Evolutionary conservation across 2,329 filamentous ascomycete genomes (phyloP).

Genomic region (Fusarium sarcochroum): DNA sequence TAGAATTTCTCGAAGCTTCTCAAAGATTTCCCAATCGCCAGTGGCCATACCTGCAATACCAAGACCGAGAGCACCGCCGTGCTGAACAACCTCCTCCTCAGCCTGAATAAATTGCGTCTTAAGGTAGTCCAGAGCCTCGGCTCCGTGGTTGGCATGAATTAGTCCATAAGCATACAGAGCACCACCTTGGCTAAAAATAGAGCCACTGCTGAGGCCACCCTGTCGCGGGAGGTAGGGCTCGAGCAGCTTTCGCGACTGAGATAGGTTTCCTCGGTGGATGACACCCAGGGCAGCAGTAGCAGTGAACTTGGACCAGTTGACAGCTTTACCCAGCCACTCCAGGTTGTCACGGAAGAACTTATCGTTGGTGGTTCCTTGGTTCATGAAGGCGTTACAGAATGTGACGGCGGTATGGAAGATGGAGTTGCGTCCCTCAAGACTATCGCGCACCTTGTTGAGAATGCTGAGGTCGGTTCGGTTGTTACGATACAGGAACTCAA

Average conservation of each 20-base stretch:
- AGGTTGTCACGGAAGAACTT: slow-evolving; percentile 99
- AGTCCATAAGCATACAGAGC: slow-evolving; percentile 95
- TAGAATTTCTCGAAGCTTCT: slow-evolving; percentile 88
- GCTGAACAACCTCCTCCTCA: slow-evolving; percentile 93
- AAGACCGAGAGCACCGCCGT: slow-evolving; percentile 93
- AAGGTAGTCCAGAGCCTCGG: slow-evolving; percentile 86
- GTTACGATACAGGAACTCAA: slow-evolving; percentile 96
- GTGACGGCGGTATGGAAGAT: slow-evolving; percentile 99
- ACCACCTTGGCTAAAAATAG: slow-evolving; percentile 95
- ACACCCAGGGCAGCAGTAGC: slow-evolving; percentile 96
- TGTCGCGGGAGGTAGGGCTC: slow-evolving; percentile 93
- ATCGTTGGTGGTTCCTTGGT: slow-evolving; percentile 97
- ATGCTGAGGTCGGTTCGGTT: slow-evolving; percentile 94
- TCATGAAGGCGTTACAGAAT: slow-evolving; percentile 99
- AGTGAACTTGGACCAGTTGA: slow-evolving; percentile 99
- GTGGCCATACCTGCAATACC: slow-evolving; percentile 99
- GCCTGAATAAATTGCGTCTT: slow-evolving; percentile 80
- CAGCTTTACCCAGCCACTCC: slow-evolving; percentile 97
- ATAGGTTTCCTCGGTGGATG: slow-evolving; percentile 95
- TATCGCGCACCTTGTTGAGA: slow-evolving; percentile 96
- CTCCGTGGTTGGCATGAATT: slow-evolving; percentile 97
- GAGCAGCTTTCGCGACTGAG: slow-evolving; percentile 91
- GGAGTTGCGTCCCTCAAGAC: slow-evolving; percentile 93
- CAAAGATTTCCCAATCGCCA: slow-evolving; percentile 89
- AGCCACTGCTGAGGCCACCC: slow-evolving; percentile 81